Evolutionary conservation across 805 yeast genomes (phyloP).

Genomic region (Cyberlindnera americana): DNA sequence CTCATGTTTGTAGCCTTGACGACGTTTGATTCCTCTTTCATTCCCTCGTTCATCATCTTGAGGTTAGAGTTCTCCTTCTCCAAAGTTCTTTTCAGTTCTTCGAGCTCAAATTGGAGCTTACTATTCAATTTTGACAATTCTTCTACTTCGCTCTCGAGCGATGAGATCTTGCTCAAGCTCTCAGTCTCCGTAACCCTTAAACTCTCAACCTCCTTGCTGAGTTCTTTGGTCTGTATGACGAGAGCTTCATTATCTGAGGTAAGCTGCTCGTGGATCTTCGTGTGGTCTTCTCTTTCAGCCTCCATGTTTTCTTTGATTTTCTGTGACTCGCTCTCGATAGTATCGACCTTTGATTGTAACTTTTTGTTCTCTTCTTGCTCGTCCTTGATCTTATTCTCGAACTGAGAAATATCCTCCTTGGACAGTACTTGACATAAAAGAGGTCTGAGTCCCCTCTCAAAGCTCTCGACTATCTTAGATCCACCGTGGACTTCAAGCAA

Average conservation of each 20-base stretch:
- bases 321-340: not conserved
- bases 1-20: conserved; percentile 12
- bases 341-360: not conserved
- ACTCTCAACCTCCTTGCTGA: not conserved
- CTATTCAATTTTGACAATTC: not conserved
- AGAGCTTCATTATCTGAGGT: not conserved
- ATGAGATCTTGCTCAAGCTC: not conserved
- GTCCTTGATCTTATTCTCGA: not conserved
- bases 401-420: not conserved
- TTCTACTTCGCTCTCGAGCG: not conserved
- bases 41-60: conserved; percentile 6
- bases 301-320: not conserved
- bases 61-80: conserved; percentile 5
- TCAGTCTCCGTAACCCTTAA: not conserved
- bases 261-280: not conserved
- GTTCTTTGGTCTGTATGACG: not conserved
- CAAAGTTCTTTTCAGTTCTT: not conserved
- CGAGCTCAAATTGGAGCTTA: not conserved
- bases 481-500: conserved; percentile 15
- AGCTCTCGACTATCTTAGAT: not conserved
- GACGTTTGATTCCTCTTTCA: conserved; percentile 10
- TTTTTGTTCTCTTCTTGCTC: not conserved
- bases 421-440: conserved; percentile 4
- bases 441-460: not conserved
- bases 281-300: not conserved